phyloP scores from a whole-genome alignment of 768 basidiomycete species.

The Gyrodon lividus region DNA sequence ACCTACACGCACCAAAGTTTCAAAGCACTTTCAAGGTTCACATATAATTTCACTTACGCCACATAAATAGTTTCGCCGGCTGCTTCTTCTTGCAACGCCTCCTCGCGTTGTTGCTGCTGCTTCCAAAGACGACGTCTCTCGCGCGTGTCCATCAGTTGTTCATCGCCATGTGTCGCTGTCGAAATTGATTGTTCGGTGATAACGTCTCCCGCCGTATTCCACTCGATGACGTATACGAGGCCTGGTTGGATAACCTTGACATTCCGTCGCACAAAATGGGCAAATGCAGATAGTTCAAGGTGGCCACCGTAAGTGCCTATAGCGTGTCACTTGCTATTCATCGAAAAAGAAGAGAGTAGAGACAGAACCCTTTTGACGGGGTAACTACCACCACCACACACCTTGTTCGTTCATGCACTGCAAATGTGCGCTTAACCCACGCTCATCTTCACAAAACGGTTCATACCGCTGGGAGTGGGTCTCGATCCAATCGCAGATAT shows the following conservation, averaged over 20 bases:
- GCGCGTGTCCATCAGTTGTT: slow-evolving; percentile 34
- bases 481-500: slow-evolving; percentile 84
- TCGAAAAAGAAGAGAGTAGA: slow-evolving; percentile 10
- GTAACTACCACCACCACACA: slow-evolving; percentile 29
- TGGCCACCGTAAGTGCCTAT: slow-evolving; percentile 89
- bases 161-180: slow-evolving; percentile 25
- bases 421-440: slow-evolving; percentile 72
- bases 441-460: slow-evolving; percentile 84
- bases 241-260: slow-evolving; percentile 94
- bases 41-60: slow-evolving; percentile 61
- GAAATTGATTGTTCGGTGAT: slow-evolving; percentile 27
- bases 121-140: slow-evolving; percentile 45
- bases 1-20: slow-evolving; percentile 42
- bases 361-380: slow-evolving; percentile 2
- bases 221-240: slow-evolving; percentile 87
- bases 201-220: slow-evolving; percentile 58
- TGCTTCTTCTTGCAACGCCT: slow-evolving; percentile 19
- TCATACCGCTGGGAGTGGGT: slow-evolving; percentile 69
- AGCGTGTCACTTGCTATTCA: slow-evolving; percentile 10
- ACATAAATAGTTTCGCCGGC: slow-evolving; percentile 64
- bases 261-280: slow-evolving; percentile 71
- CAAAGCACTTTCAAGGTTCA: slow-evolving; percentile 4
- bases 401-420: slow-evolving; percentile 78
- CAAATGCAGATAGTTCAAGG: slow-evolving; percentile 90
- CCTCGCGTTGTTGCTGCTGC: slow-evolving; percentile 34